Evolutionary conservation across 805 yeast genomes (phyloP).

Genomic region (Zygosaccharomyces bisporus): DNA sequence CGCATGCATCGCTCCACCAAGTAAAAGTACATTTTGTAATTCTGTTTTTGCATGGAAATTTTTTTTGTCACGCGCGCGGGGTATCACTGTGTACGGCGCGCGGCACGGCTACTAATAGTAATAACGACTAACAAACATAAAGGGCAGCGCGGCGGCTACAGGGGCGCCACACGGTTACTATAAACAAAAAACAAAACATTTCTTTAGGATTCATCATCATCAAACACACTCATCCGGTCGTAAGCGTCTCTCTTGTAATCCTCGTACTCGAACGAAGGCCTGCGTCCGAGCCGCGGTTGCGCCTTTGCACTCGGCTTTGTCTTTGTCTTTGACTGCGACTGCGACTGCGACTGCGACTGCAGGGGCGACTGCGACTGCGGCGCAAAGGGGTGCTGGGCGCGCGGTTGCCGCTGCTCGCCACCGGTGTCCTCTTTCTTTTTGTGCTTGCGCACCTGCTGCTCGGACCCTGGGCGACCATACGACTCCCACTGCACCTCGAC

Average conservation of each 20-base stretch:
- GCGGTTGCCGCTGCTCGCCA: slow-evolving; percentile 4
- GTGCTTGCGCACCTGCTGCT: slow-evolving; percentile 8
- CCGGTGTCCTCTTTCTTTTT: slow-evolving; percentile 1
- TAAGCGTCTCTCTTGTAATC: slow-evolving; percentile 35
- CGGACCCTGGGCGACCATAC: slow-evolving; percentile 6
- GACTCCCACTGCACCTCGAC: slow-evolving; percentile 9
- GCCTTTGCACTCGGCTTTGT: slow-evolving; percentile 7
- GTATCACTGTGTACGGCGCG: too few relatives aligned
- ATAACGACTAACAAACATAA: not conserved
- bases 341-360: slow-evolving; percentile 3
- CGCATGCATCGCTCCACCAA: too few relatives aligned
- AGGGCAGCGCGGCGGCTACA: not conserved
- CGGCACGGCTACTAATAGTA: too few relatives aligned
- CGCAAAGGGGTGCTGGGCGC: not conserved
- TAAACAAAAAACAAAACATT: not conserved
- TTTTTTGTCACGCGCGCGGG: too few relatives aligned
- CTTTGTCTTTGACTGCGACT: not conserved
- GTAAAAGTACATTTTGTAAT: too few relatives aligned
- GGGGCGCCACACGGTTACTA: not conserved
- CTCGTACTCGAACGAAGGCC: slow-evolving; percentile 32
- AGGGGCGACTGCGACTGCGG: not conserved
- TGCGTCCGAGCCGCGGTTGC: slow-evolving; percentile 8
- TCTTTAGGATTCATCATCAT: not conserved
- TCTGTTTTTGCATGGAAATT: too few relatives aligned
- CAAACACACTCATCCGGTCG: slow-evolving; percentile 29